Percentiles rank a stretch among this genome's conserved stretches.
phyloP scores from a whole-genome alignment of 306 rosid genomes.

The Begonia loranthoides region DNA sequence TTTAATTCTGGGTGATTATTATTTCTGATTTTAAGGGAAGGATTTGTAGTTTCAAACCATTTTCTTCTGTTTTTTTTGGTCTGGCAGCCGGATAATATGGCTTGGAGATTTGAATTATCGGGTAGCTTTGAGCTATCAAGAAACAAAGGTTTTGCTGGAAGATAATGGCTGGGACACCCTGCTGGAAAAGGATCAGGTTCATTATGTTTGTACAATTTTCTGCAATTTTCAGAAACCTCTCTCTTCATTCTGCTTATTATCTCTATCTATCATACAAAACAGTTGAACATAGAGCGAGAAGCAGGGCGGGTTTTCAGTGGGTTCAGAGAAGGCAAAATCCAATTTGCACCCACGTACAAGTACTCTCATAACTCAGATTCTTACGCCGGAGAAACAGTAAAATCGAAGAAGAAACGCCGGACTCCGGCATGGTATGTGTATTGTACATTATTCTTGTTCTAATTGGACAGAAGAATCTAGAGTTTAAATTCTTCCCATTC shows the following conservation, averaged over 20 bases:
- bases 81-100: slow-evolving; percentile 72
- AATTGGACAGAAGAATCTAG: not conserved
- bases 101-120: slow-evolving; percentile 91
- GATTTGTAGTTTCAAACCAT: no score
- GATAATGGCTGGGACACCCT: slow-evolving; percentile 78
- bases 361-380: slow-evolving; percentile 73
- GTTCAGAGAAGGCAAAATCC: slow-evolving; percentile 52
- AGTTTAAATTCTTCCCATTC: not conserved
- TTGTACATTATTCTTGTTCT: not conserved
- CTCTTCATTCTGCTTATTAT: no score
- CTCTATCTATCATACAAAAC: slow-evolving; percentile 4
- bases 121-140: slow-evolving; percentile 69
- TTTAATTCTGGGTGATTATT: no score
- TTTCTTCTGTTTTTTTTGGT: not conserved
- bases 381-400: slow-evolving; percentile 67
- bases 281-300: slow-evolving; percentile 73
- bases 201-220: not conserved
- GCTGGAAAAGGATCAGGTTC: slow-evolving; percentile 71
- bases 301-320: slow-evolving; percentile 67
- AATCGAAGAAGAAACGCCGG: slow-evolving; percentile 79
- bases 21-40: no score
- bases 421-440: slow-evolving; percentile 66
- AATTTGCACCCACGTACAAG: slow-evolving; percentile 79
- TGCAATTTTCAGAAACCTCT: no score
- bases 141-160: slow-evolving; percentile 55